These are phyloP conservation scores for Boletellus ananas DNA, from an alignment of 768 basidiomycete genomes.

Conservation along the genomic window DNA sequence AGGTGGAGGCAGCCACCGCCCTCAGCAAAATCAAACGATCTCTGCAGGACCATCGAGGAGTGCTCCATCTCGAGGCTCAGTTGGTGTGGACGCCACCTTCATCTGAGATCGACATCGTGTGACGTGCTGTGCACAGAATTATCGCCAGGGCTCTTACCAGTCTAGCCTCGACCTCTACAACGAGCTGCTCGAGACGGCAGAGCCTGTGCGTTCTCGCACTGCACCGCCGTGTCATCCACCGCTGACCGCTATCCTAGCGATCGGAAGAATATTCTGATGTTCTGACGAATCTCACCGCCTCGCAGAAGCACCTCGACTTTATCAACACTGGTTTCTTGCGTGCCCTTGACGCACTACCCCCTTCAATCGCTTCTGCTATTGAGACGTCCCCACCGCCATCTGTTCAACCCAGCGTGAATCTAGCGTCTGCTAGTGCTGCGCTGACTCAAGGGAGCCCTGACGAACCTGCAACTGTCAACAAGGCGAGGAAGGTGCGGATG, in stretches of 20 bases:
- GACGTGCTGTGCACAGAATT: slow-evolving; percentile 47
- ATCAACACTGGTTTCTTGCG: slow-evolving; percentile 65
- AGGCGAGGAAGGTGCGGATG: slow-evolving; percentile 51
- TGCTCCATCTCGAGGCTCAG: slow-evolving; percentile 82
- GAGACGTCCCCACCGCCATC: slow-evolving; percentile 62
- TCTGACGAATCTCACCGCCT: slow-evolving; percentile 77
- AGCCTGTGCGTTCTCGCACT: slow-evolving; percentile 53
- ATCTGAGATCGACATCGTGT: slow-evolving; percentile 15
- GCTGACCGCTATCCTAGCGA: slow-evolving; percentile 42
- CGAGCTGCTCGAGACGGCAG: slow-evolving; percentile 72
- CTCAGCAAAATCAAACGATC: slow-evolving; percentile 46
- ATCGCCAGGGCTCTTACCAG: slow-evolving; percentile 74
- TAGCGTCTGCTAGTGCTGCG: slow-evolving; percentile 24
- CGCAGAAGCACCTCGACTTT: slow-evolving; percentile 82
- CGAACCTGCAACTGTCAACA: slow-evolving; percentile 36
- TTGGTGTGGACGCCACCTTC: slow-evolving; percentile 52
- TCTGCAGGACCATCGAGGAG: slow-evolving; percentile 52
- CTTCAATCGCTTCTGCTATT: slow-evolving; percentile 47
- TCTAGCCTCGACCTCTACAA: slow-evolving; percentile 74
- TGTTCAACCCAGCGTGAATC: slow-evolving; percentile 32
- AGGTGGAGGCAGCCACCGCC: slow-evolving; percentile 59
- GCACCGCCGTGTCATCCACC: slow-evolving; percentile 1
- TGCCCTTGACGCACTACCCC: slow-evolving; percentile 57
- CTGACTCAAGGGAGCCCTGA: slow-evolving; percentile 26
- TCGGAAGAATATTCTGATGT: slow-evolving; percentile 89